phyloP scores from a whole-genome alignment of 208 protist species.

The Borovskyia barvae region DNA sequence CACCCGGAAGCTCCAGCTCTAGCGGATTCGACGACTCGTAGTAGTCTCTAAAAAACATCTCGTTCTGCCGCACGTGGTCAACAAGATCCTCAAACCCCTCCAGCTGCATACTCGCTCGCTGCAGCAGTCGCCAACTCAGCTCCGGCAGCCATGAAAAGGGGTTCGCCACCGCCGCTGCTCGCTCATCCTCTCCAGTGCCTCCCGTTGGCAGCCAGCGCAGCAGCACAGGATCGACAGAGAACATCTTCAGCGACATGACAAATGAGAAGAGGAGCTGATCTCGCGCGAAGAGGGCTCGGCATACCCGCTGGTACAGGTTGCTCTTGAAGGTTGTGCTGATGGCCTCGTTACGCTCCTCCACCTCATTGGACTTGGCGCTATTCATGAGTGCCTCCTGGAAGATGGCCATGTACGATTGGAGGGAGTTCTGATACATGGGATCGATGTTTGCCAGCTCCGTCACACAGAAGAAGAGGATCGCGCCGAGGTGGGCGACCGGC shows the following conservation, averaged over 20 bases:
- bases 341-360: constrained; percentile 74
- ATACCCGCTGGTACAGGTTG: constrained; percentile 86
- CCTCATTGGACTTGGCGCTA: constrained; percentile 74
- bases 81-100: constrained; percentile 40
- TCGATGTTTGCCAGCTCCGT: constrained; percentile 96
- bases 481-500: constrained; percentile 93
- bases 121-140: constrained; percentile 87
- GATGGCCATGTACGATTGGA: constrained; percentile 95
- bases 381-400: constrained; percentile 92
- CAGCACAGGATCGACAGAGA: constrained; percentile 82
- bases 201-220: constrained; percentile 93
- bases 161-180: constrained; percentile 20
- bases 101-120: constrained; percentile 71
- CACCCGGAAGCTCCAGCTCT: constrained; percentile 64
- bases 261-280: constrained; percentile 96
- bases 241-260: constrained; percentile 93
- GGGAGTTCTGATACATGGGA: constrained; percentile 98
- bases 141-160: constrained; percentile 89
- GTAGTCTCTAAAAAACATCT: constrained; percentile 71
- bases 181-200: constrained; percentile 63
- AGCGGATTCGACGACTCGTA: constrained; percentile 89
- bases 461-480: constrained; percentile 98
- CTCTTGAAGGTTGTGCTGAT: constrained; percentile 87
- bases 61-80: constrained; percentile 39
- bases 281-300: constrained; percentile 91